Conservation (phyloP, 2,329 filamentous ascomycete genomes). For the Epichloe glyceriae region DNA sequence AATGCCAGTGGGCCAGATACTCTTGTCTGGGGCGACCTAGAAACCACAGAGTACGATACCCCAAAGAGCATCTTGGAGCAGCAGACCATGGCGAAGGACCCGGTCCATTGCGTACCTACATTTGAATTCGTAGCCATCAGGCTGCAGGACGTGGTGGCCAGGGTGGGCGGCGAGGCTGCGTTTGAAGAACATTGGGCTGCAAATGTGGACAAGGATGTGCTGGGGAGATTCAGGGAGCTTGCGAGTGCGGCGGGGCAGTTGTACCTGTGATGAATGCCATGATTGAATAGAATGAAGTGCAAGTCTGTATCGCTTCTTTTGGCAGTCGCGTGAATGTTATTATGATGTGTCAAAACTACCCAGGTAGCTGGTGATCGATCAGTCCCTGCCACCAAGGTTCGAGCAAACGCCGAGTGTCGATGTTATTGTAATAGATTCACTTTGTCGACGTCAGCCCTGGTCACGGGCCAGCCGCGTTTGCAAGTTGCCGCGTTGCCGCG, state of each 20-base stretch:
- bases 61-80: constrained; percentile 41
- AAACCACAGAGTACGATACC: constrained; percentile 40
- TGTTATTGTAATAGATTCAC: too few species aligned
- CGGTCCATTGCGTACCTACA: constrained; percentile 52
- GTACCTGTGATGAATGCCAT: constrained; percentile 3
- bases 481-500: too few species aligned
- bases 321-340: too few species aligned
- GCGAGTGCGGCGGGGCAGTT: constrained; percentile 4
- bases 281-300: constrained; percentile 4
- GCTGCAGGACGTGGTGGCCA: constrained; percentile 43
- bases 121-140: constrained; percentile 51
- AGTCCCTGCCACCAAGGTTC: too few species aligned
- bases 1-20: constrained; percentile 37
- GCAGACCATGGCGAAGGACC: constrained; percentile 44
- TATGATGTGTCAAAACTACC: too few species aligned
- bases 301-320: too few species aligned
- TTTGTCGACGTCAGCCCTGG: too few species aligned
- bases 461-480: too few species aligned
- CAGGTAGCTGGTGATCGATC: too few species aligned
- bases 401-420: too few species aligned
- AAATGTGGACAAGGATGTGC: constrained; percentile 64
- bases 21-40: constrained; percentile 32
- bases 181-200: constrained; percentile 57
- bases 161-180: constrained; percentile 47
- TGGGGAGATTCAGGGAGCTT: constrained; percentile 44